phyloP scores from a whole-genome alignment of 139 green algal species.

The Chlamydomonas eustigma region DNA sequence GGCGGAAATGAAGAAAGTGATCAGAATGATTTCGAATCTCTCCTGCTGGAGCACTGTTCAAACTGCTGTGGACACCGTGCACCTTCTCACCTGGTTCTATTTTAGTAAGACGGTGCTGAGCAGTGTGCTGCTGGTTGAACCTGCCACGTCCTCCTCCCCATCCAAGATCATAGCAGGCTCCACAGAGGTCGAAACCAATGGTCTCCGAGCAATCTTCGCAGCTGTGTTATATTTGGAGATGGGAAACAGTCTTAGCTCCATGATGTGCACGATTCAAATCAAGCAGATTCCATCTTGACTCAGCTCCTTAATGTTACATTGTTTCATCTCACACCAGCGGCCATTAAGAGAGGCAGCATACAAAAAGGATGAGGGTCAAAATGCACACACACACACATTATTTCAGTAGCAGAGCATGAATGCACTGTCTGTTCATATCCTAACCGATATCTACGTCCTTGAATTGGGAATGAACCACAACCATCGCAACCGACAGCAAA shows the following conservation, averaged over 20 bases:
- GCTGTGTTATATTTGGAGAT: no score
- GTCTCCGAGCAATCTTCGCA: constrained; percentile 23
- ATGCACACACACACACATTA: background rate
- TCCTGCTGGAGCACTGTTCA: background rate
- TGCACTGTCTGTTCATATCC: background rate
- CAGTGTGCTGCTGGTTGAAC: constrained; percentile 23
- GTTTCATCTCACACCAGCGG: no score
- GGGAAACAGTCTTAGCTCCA: no score
- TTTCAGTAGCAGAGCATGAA: background rate
- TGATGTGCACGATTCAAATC: no score
- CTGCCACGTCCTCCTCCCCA: constrained; percentile 4
- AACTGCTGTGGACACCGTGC: background rate
- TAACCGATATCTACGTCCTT: background rate
- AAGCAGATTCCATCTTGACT: no score
- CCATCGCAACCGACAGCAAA: constrained; percentile 26
- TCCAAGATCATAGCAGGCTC: constrained; percentile 18
- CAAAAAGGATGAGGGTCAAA: background rate
- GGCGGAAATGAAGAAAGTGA: no score
- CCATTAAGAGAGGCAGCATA: no score
- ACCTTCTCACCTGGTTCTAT: background rate
- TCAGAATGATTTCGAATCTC: no score
- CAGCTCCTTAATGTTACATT: no score
- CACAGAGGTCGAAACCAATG: constrained; percentile 28
- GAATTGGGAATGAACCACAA: constrained; percentile 26
- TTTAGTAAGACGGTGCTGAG: background rate